phyloP scores from a whole-genome alignment of 345 rosid species.

The Citrus medica region DNA sequence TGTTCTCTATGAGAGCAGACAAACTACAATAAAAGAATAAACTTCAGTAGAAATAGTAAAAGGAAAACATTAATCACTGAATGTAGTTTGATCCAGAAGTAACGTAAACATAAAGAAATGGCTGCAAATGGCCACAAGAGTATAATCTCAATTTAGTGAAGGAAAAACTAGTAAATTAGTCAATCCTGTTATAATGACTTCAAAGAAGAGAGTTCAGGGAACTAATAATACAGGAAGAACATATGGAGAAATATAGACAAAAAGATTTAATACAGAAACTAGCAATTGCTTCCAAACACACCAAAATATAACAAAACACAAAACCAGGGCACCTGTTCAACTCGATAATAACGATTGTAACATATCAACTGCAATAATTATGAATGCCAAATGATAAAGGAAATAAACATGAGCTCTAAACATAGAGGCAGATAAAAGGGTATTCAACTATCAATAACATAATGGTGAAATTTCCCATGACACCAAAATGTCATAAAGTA shows the following conservation, averaged over 20 bases:
- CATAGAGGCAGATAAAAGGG: neutral
- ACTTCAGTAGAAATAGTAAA: neutral
- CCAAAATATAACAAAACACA: neutral
- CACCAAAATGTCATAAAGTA: neutral
- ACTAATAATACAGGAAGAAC: neutral
- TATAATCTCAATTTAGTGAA: neutral
- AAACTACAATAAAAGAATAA: constrained; percentile 46
- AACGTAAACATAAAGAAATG: neutral
- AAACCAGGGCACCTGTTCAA: neutral
- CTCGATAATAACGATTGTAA: neutral
- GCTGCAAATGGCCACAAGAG: neutral
- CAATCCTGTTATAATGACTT: neutral
- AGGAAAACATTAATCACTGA: neutral
- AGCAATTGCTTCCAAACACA: neutral
- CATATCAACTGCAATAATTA: neutral
- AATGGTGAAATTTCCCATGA: neutral
- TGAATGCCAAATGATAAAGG: neutral
- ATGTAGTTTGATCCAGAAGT: neutral
- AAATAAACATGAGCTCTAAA: neutral
- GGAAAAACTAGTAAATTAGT: neutral
- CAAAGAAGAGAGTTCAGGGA: neutral
- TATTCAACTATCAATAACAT: neutral
- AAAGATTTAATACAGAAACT: neutral
- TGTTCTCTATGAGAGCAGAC: constrained; percentile 92
- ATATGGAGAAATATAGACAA: neutral